These are phyloP conservation scores for Fusarium heterosporum DNA, from an alignment of 2,329 filamentous ascomycete species.

Conservation along the genomic window DNA sequence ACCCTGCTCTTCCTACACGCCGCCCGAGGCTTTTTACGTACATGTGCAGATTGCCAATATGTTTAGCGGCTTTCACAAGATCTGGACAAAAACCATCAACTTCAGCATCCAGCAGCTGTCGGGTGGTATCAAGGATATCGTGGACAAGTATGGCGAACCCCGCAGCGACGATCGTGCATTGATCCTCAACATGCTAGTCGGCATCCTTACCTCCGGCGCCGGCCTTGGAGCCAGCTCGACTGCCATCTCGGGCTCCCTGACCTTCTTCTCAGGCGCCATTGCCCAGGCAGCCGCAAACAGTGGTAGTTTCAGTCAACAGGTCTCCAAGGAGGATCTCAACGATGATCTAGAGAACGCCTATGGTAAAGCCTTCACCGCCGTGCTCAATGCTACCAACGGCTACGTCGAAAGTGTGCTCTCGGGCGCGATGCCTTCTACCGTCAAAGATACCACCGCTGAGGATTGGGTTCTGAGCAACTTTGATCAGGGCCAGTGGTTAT, in stretches of 20 bases:
- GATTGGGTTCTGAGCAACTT: neutral
- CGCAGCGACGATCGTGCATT: conserved; percentile 10
- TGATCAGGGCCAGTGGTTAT: conserved; percentile 13
- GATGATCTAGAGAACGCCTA: conserved; percentile 11
- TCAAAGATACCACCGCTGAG: neutral
- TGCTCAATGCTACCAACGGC: conserved; percentile 4
- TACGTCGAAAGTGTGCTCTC: conserved; percentile 10
- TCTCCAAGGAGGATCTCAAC: conserved; percentile 10
- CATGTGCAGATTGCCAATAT: conserved; percentile 25
- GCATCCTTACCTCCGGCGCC: conserved; percentile 17
- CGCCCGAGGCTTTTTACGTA: conserved; percentile 18
- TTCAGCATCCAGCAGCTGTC: conserved; percentile 11
- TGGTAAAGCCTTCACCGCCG: conserved; percentile 11
- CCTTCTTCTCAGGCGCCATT: conserved; percentile 11
- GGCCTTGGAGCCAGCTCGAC: neutral
- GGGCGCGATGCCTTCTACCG: neutral
- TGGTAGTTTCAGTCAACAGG: neutral
- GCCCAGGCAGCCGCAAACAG: conserved; percentile 1
- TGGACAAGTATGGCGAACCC: conserved; percentile 9
- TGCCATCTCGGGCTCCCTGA: conserved; percentile 12
- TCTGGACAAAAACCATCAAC: conserved; percentile 10
- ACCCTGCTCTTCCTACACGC: conserved; percentile 2
- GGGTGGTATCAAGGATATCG: conserved; percentile 12
- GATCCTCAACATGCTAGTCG: conserved; percentile 30
- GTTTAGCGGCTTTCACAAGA: conserved; percentile 8